These are phyloP conservation scores for Athelia psychrophila DNA, from an alignment of 1,284 basidiomycete genomes.

Conservation along the genomic window DNA sequence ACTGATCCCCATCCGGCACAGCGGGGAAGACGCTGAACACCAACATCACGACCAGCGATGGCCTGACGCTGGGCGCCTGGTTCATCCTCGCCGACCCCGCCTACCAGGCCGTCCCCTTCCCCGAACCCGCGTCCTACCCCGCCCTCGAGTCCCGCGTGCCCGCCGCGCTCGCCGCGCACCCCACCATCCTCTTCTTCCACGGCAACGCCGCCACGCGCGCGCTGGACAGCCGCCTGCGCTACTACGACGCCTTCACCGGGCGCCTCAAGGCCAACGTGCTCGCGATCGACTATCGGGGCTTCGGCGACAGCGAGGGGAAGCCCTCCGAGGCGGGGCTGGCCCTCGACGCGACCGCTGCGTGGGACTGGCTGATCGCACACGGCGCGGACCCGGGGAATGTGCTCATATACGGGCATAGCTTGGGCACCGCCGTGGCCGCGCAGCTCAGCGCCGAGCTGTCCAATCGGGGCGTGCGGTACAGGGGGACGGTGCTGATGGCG, in stretches of 20 bases:
- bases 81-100: slow-evolving; percentile 76
- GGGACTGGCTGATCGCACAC: slow-evolving; percentile 69
- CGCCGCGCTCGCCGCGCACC: slow-evolving; percentile 54
- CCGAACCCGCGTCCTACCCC: slow-evolving; percentile 22
- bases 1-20: slow-evolving; percentile 21
- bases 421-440: slow-evolving; percentile 79
- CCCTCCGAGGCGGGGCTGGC: slow-evolving; percentile 78
- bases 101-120: slow-evolving; percentile 48
- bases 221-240: slow-evolving; percentile 55
- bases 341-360: slow-evolving; percentile 77
- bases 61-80: slow-evolving; percentile 84
- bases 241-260: slow-evolving; percentile 61
- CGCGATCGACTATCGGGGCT: slow-evolving; percentile 91
- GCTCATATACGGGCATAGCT: slow-evolving; percentile 75
- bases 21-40: slow-evolving; percentile 82
- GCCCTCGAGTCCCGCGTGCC: slow-evolving; percentile 26
- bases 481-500: slow-evolving; percentile 71
- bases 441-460: slow-evolving; percentile 60
- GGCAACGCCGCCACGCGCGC: slow-evolving; percentile 87
- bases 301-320: slow-evolving; percentile 79
- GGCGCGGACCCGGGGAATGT: slow-evolving; percentile 61
- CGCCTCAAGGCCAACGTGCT: slow-evolving; percentile 76
- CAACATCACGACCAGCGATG: slow-evolving; percentile 70
- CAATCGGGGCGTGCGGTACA: slow-evolving; percentile 46
- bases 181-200: slow-evolving; percentile 86